Evolutionary conservation across 177 flowering plant species (phyloP).

Genomic region (Vitis hybrid): DNA sequence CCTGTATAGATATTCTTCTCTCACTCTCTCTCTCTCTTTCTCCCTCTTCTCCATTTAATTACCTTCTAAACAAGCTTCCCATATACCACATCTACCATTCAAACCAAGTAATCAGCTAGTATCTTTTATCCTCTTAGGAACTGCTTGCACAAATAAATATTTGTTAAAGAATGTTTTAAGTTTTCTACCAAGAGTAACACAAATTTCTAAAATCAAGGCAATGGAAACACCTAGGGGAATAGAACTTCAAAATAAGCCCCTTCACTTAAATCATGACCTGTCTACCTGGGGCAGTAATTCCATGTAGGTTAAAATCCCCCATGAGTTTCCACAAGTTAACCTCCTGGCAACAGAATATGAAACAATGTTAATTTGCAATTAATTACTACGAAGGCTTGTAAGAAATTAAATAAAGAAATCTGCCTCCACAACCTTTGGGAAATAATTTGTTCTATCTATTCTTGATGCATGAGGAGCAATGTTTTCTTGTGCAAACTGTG

Average conservation of each 20-base stretch:
- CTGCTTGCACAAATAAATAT: too few relatives aligned
- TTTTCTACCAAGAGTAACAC: neutral
- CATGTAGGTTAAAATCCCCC: conserved; percentile 98
- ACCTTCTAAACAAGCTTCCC: too few relatives aligned
- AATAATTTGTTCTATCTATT: conserved; percentile 73
- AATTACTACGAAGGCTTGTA: neutral
- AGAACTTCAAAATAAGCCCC: neutral
- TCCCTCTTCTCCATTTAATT: too few relatives aligned
- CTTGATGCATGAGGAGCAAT: conserved; percentile 89
- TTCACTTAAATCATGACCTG: neutral
- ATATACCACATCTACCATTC: too few relatives aligned
- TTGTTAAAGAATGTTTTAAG: too few relatives aligned
- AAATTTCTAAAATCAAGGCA: neutral
- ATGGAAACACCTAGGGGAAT: neutral
- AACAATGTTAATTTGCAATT: neutral
- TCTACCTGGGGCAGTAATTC: conserved; percentile 94
- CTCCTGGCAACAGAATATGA: conserved; percentile 42
- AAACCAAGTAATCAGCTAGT: too few relatives aligned
- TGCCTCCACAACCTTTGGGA: conserved; percentile 63
- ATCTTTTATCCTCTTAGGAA: too few relatives aligned
- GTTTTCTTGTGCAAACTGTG: conserved; percentile 82
- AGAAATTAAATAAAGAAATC: neutral
- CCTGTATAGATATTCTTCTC: too few relatives aligned
- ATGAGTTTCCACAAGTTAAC: conserved; percentile 95
- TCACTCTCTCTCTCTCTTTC: too few relatives aligned